Base-by-base conservation (phyloP, 2,329 filamentous ascomycete genomes). In the Pseudogymnoascus sp. region DNA sequence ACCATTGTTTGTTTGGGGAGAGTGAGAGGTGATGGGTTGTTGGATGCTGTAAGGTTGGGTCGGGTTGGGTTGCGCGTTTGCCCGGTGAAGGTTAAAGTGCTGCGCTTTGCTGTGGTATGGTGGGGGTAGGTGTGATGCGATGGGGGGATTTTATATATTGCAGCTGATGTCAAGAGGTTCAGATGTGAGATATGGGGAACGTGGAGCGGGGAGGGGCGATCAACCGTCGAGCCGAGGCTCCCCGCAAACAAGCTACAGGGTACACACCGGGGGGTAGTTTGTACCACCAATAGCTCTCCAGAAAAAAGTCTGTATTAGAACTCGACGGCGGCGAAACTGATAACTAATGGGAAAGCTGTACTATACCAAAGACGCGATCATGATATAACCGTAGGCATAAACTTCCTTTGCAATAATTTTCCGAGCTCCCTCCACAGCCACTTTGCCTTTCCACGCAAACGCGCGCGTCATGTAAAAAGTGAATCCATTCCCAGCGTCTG, bases 401-500 rank as follows among this genome's bases (percentile, higher is more conserved):
- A n/a, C 2, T 5, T 3, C 2, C 5, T 9, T 14, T 25, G 6
- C 20, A 22, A 7, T 41, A 22, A 22, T 47, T 47, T 47, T 25
- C 41, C 20, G 12, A 25, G 20, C 12, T 47, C 12, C 6, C 12
- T 47, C n/a, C 41, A 47, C 20, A 47, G 20, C 41, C 20, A 25
- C n/a, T 47, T 22, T 47, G 20, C 41, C 20, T 47, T 47, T 6
- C 28, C 41, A 47, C 22, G 20, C 41, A 28, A 3, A n/a, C 4
- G 22, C 41, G 20, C 41, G 6, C 3, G 12, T 47, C 20, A 28
- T 47, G 20, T 47, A 1, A 25, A 47, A 28, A 28, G 41, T 47
- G 41, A 47, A 47, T 47, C 41, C 41, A 47, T 47, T 47, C 22
- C 41, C 41, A 47, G n/a, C n/a, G 22, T 47, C 14, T 47, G 41